Evolutionary conservation across 2,329 filamentous ascomycete genomes (phyloP), one percentile per base, ranked within the genome.

Genomic region (Cladobotryum mycophilum): DNA sequence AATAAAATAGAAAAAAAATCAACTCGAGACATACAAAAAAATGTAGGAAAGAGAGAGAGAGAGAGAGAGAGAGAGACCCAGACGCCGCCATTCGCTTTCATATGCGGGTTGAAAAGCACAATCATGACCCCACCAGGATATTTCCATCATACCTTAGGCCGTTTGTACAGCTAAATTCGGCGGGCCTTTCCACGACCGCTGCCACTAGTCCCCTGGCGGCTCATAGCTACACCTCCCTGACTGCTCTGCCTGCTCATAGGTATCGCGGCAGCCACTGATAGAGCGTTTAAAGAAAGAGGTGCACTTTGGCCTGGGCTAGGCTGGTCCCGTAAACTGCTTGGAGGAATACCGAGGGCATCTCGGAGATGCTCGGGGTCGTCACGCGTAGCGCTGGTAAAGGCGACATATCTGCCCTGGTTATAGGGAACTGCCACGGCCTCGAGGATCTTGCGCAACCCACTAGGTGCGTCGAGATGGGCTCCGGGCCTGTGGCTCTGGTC

Each of bases 211-310:
- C 75, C 75, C 59, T 78, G 74, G 18, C 79, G 70, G 56, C 77
- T 81, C 78, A 81, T 81, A 12, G 76, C 69, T 33, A 74, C 74
- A 40, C 78, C 79, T 20, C 77, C 76, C 4, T 75, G 67, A 48
- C 76, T 80, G 64, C 75, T 80, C 61, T 78, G 76, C 36, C 76
- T 74, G 58, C 77, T 80, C 75, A 80, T 80, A 1, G 78, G 72
- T 13, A 69, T 68, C 0, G 70, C 72, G 0, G 36, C 36, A 0
- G 70, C 72, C 0, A 67, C 67, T 3, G 62, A 64, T 6, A 64
- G 51, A 2, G 61, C 58, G 3, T 60, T 61, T 5, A 61, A 55
- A 2, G 61, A 59, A 5, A 60, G 58, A 2, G 52, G 49, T 15
- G 58, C 49, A 15, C 55, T 57, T 25, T 38, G 54, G 17, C 57